Conservation (phyloP, 495 filamentous ascomycete species). For the Cairneyella variabilis region DNA sequence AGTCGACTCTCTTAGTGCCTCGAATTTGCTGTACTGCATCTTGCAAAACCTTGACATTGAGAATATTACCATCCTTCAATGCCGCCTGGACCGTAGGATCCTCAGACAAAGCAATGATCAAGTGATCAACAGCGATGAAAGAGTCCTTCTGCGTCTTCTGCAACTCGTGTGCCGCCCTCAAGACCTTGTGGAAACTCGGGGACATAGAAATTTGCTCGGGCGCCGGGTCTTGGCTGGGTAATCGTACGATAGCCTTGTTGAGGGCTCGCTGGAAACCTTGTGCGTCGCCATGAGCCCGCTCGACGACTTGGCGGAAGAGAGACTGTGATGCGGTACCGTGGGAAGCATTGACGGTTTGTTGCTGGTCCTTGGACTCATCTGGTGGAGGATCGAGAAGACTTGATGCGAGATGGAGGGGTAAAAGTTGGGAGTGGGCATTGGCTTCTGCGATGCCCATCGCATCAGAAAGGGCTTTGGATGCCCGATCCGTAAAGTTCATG, state of each 20-base stretch:
- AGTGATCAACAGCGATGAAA: conserved; percentile 89
- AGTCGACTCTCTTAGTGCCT: conserved; percentile 87
- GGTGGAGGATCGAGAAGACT: conserved; percentile 79
- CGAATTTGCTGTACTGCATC: conserved; percentile 84
- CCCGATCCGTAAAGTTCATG: conserved; percentile 90
- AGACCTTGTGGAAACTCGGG: conserved; percentile 73
- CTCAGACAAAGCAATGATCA: conserved; percentile 79
- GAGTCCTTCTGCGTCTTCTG: conserved; percentile 95
- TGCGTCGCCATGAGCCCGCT: conserved; percentile 88
- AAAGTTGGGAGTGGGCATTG: conserved; percentile 85
- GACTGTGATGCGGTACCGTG: conserved; percentile 54
- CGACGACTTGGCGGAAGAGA: conserved; percentile 89
- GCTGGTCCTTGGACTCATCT: conserved; percentile 74
- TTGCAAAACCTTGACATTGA: conserved; percentile 85
- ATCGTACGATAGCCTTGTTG: conserved; percentile 85
- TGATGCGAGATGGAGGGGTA: conserved; percentile 84
- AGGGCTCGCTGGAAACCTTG: conserved; percentile 82
- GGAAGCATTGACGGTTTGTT: conserved; percentile 56
- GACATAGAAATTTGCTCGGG: conserved; percentile 80
- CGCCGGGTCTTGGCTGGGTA: conserved; percentile 91
- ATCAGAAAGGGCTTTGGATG: conserved; percentile 81
- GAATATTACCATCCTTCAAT: conserved; percentile 83
- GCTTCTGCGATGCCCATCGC: conserved; percentile 77
- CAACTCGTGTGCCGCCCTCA: conserved; percentile 80
- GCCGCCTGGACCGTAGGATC: conserved; percentile 68